Evolutionary conservation across 805 yeast genomes (phyloP).

Genomic region (Lachancea cidri): DNA sequence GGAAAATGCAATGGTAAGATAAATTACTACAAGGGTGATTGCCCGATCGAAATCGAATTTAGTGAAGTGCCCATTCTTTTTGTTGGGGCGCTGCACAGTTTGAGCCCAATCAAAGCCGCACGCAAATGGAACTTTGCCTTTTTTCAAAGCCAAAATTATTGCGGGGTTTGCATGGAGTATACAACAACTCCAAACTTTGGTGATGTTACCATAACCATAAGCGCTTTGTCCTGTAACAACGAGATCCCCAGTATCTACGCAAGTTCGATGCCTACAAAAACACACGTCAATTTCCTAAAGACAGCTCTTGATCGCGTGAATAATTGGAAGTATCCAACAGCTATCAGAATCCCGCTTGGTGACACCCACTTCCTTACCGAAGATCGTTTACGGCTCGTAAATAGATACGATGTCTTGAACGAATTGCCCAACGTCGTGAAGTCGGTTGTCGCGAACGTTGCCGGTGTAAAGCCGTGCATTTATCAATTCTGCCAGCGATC

Average conservation of each 20-base stretch:
- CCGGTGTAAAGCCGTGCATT: slow-evolving; percentile 79
- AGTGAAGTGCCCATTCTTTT: slow-evolving; percentile 46
- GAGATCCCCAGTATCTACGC: slow-evolving; percentile 40
- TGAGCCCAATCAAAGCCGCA: slow-evolving; percentile 92
- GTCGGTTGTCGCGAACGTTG: slow-evolving; percentile 71
- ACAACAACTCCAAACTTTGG: slow-evolving; percentile 77
- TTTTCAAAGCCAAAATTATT: slow-evolving; percentile 59
- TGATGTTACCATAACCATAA: slow-evolving; percentile 24
- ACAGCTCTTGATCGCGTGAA: slow-evolving; percentile 51
- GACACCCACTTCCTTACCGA: slow-evolving; percentile 28
- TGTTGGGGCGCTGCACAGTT: slow-evolving; percentile 85
- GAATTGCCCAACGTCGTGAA: slow-evolving; percentile 81
- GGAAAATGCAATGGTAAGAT: slow-evolving; percentile 57
- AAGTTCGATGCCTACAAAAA: slow-evolving; percentile 50
- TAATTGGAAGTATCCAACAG: slow-evolving; percentile 75
- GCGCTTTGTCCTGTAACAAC: slow-evolving; percentile 48
- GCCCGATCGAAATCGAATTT: slow-evolving; percentile 26
- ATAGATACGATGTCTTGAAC: slow-evolving; percentile 83
- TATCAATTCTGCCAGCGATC: slow-evolving; percentile 72
- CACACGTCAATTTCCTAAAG: slow-evolving; percentile 35
- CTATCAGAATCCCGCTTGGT: slow-evolving; percentile 32
- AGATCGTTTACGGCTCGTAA: slow-evolving; percentile 58
- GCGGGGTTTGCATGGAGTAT: slow-evolving; percentile 81
- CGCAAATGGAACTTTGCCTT: slow-evolving; percentile 80
- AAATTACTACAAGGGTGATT: slow-evolving; percentile 15